Evolutionary conservation across 169 alveolate genomes (phyloP).

Genomic region (Hepatocystis sp.): DNA sequence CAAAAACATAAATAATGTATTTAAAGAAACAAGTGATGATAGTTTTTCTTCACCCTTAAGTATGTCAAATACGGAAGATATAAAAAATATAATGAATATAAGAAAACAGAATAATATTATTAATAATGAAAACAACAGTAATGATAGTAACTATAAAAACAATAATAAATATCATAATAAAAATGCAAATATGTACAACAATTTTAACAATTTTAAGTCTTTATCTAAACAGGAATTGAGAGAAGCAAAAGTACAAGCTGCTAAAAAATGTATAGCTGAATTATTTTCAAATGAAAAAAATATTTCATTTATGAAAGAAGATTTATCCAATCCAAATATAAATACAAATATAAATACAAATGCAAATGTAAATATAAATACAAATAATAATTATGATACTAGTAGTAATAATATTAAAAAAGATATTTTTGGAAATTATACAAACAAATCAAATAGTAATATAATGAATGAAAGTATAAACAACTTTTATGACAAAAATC

Average conservation of each 20-base stretch:
- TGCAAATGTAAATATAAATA: no score
- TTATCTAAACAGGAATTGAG: slow-evolving; percentile 53
- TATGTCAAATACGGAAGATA: no score
- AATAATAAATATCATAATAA: not conserved
- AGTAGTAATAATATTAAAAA: not conserved
- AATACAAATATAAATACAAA: no score
- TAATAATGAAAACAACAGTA: no score
- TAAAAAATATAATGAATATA: no score
- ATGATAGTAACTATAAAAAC: not conserved
- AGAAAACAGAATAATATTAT: no score
- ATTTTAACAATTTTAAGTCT: slow-evolving; percentile 11
- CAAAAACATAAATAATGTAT: no score
- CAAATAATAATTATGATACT: no score
- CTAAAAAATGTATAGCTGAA: slow-evolving; percentile 83
- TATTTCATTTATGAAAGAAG: slow-evolving; percentile 36
- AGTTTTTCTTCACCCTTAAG: no score
- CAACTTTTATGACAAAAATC: slow-evolving; percentile 4
- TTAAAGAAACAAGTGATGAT: no score
- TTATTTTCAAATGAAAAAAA: slow-evolving; percentile 82
- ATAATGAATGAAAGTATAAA: slow-evolving; percentile 6
- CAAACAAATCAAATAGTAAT: not conserved
- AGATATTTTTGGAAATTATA: not conserved
- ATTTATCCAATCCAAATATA: slow-evolving; percentile 7
- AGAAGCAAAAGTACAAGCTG: slow-evolving; percentile 86
- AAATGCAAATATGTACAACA: slow-evolving; percentile 26